Evolutionary conservation across 495 filamentous ascomycete genomes (phyloP), one percentile per base, ranked within the genome.

Genomic region (Terfezia claveryi): DNA sequence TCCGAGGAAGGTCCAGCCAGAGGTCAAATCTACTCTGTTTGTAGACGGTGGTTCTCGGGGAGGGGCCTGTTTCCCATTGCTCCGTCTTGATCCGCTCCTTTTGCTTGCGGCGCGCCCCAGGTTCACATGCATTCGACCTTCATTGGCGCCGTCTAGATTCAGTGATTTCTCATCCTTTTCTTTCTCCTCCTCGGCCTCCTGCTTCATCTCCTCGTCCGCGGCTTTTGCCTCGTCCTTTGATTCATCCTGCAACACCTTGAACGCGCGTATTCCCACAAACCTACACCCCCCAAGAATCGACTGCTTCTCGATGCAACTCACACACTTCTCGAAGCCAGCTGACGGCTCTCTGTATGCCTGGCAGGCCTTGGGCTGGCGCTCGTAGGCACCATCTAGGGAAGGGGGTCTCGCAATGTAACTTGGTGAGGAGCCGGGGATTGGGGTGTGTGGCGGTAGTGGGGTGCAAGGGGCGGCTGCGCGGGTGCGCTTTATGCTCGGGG

Each of bases 291-390:
- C 65, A 4, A 36, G 20, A 37, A 50, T 50, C 8, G 49, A 14
- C 50, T 56, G 58, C 51, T 60, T 67, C 37, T 57, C 55, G 46
- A 60, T 63, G 49, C 65, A 67, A 16, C 55, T 58, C 7, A 53
- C 54, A 41, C 64, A 67, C 37, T 57, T 55, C 2, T 64, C 59
- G 17, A 17, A 17, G 12, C 11, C 36, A n/a, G 38, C 27, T 10
- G 50, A 5, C 4, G 23, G 3, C 4, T 14, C 17, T 5, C 41
- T 14, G 8, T 46, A 46, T 14, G 12, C 14, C 8, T 46, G 41
- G 17, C 41, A 46, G 17, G 41, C 41, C 17, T 46, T 46, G 4
- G 4, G 17, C 41, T 46, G 41, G 4, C 41, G 41, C 14, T 14
- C 17, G 17, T 46, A 46, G 12, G 41, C 12, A 46, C 12, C 4